Evolutionary conservation across 352 stramenopile genomes (phyloP).

Genomic region (Halophytophthora polymorphica): DNA sequence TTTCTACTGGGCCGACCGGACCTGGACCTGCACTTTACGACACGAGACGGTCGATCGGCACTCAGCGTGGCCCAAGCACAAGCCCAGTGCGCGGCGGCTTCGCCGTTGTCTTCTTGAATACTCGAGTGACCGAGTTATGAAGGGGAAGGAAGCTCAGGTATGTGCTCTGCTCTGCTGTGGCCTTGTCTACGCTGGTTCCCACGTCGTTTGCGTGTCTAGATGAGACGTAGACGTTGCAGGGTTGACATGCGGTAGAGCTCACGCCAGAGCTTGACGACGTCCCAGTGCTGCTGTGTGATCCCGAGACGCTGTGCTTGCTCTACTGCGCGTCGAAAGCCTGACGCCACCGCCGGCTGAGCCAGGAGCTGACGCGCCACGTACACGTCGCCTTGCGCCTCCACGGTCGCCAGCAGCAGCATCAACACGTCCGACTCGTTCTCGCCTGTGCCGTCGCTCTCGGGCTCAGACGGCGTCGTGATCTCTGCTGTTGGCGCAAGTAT

Average conservation of each 20-base stretch:
- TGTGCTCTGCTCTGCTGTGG: not conserved
- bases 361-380: conserved; percentile 40
- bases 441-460: not conserved
- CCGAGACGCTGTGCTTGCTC: conserved; percentile 44
- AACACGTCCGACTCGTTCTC: conserved; percentile 11
- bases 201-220: not conserved
- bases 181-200: too few species aligned
- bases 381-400: conserved; percentile 51
- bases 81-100: conserved; percentile 3
- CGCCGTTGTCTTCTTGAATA: not conserved
- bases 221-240: conserved; percentile 25
- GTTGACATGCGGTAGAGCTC: conserved; percentile 50
- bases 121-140: not conserved
- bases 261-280: conserved; percentile 55
- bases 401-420: conserved; percentile 40
- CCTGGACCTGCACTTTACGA: conserved; percentile 14
- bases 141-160: not conserved
- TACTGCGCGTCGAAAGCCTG: conserved; percentile 34
- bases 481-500: conserved; percentile 33
- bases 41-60: conserved; percentile 13
- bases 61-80: conserved; percentile 10
- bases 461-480: not conserved
- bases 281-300: conserved; percentile 33
- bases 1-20: conserved; percentile 26
- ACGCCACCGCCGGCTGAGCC: conserved; percentile 20